Evolutionary conservation across 768 basidiomycete species (phyloP).

Genomic region (Mycena galopus): DNA sequence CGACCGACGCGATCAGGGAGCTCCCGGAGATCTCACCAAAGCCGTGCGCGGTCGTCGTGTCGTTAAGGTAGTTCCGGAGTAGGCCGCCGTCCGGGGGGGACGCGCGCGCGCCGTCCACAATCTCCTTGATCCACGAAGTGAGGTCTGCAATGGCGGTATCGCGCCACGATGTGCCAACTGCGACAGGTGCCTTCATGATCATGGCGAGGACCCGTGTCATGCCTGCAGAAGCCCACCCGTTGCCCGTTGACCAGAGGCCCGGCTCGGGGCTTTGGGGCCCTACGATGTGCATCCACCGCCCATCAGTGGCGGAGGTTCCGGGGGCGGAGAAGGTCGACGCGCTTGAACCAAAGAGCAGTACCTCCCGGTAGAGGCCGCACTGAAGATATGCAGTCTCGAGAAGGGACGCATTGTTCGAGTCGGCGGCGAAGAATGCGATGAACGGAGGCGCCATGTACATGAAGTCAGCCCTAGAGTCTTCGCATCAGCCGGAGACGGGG

Average conservation of each 20-base stretch:
- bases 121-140: constrained; percentile 58
- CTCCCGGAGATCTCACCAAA: constrained; percentile 62
- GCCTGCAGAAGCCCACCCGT: constrained; percentile 40
- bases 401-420: constrained; percentile 49
- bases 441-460: constrained; percentile 67
- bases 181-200: constrained; percentile 54
- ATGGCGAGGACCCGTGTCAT: constrained; percentile 53
- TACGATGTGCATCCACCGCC: constrained; percentile 53
- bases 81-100: constrained; percentile 50
- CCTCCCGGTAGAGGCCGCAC: constrained; percentile 53
- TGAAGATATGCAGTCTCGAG: constrained; percentile 55
- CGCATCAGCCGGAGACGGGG: neutral
- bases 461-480: constrained; percentile 57
- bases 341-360: constrained; percentile 46
- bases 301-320: constrained; percentile 30
- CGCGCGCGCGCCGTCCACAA: constrained; percentile 56
- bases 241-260: constrained; percentile 39
- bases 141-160: constrained; percentile 45
- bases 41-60: constrained; percentile 46
- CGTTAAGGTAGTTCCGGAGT: constrained; percentile 58
- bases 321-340: constrained; percentile 37
- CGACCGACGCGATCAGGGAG: constrained; percentile 53
- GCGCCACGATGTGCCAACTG: constrained; percentile 39
- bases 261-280: constrained; percentile 36
- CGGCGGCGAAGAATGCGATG: constrained; percentile 61